These are phyloP conservation scores for Hortiboletus campestris DNA, from an alignment of 768 basidiomycete species.

Conservation along the genomic window DNA sequence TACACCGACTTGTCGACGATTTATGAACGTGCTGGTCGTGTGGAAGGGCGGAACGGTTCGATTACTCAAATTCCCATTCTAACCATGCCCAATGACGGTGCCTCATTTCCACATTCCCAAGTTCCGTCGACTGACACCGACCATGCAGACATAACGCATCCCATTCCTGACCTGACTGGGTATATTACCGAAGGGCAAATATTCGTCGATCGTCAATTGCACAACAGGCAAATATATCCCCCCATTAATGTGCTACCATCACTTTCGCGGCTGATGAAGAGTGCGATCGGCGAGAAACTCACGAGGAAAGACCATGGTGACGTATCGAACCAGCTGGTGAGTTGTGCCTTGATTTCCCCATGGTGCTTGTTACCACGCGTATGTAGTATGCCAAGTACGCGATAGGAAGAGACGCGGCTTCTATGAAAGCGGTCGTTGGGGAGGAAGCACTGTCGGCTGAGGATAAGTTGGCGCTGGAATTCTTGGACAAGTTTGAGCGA, in stretches of 20 bases:
- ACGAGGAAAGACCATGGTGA: conserved; percentile 99
- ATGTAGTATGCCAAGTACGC: conserved; percentile 96
- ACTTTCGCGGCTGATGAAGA: conserved; percentile 99
- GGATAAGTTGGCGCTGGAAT: conserved; percentile 96
- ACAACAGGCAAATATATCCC: conserved; percentile 97
- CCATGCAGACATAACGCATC: conserved; percentile 94
- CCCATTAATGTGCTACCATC: conserved; percentile 99
- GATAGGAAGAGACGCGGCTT: conserved; percentile 92
- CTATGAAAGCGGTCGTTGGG: conserved; percentile 99
- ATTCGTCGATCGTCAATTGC: conserved; percentile 94
- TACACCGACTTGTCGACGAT: conserved; percentile 99
- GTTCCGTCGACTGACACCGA: conserved; percentile 26
- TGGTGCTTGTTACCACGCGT: conserved; percentile 22
- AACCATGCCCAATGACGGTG: conserved; percentile 99
- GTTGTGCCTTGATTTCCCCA: conserved; percentile 36
- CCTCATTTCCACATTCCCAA: conserved; percentile 30
- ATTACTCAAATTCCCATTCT: conserved; percentile 99
- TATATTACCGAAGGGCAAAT: conserved; percentile 99
- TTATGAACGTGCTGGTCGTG: conserved; percentile 98
- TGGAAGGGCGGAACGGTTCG: conserved; percentile 95
- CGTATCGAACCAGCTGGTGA: conserved; percentile 95
- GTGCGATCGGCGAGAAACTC: conserved; percentile 95
- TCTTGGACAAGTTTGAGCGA: conserved; percentile 96
- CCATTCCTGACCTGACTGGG: conserved; percentile 98
- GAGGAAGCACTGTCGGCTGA: conserved; percentile 94